phyloP scores from a whole-genome alignment of 148 eudicot genomes.

The Rhododendron williamsianum region DNA sequence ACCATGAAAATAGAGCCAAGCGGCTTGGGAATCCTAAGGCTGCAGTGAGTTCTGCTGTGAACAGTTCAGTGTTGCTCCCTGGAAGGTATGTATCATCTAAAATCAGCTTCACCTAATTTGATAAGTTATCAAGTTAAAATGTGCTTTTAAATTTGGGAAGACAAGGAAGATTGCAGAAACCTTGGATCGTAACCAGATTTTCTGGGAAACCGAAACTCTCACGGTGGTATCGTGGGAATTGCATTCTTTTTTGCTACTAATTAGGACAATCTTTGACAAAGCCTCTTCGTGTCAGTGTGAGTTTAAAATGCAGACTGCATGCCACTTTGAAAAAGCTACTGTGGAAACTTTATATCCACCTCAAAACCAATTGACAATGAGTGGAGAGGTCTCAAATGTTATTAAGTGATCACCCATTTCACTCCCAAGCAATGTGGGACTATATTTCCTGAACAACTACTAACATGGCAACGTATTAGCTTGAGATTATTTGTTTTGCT shows the following conservation, averaged over 20 bases:
- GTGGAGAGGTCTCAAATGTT: too few species aligned
- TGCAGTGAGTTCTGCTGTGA: slow-evolving; percentile 45
- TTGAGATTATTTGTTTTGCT: neutral
- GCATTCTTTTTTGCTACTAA: neutral
- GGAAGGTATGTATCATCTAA: slow-evolving; percentile 55
- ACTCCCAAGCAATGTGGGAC: too few species aligned
- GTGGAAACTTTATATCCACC: too few species aligned
- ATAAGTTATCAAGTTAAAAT: neutral
- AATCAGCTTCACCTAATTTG: neutral
- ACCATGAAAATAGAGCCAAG: slow-evolving; percentile 70
- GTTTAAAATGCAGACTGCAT: neutral
- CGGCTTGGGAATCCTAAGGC: slow-evolving; percentile 60
- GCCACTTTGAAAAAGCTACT: neutral
- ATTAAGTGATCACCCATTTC: too few species aligned
- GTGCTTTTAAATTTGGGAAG: neutral
- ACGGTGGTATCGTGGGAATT: neutral
- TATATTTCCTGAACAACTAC: neutral
- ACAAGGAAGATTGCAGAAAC: neutral
- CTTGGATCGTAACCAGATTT: neutral
- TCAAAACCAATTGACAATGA: too few species aligned
- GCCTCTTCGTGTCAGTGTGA: neutral
- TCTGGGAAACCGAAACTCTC: neutral
- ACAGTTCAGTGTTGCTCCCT: slow-evolving; percentile 67
- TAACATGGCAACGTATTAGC: neutral
- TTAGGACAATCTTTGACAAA: neutral